Evolutionary conservation across 768 basidiomycete genomes (phyloP).

Genomic region (Termitomyces sp.): DNA sequence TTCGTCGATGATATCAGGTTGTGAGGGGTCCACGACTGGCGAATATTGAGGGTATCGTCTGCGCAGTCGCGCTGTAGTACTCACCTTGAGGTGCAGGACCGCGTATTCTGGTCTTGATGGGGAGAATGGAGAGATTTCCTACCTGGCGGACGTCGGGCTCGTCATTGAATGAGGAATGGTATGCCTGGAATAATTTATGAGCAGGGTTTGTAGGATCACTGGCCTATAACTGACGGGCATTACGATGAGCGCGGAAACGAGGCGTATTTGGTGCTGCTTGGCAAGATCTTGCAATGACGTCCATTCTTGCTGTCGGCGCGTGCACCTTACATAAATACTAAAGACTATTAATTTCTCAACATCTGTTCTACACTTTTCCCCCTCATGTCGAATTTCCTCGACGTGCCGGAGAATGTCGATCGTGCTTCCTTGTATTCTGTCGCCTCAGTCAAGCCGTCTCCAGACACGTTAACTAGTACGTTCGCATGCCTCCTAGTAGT

Average conservation of each 20-base stretch:
- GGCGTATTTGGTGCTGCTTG: constrained; percentile 30
- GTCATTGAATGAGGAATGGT: constrained; percentile 93
- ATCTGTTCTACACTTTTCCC: not conserved
- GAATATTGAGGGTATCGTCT: constrained; percentile 13
- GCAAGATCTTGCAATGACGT: constrained; percentile 28
- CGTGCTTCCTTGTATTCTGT: constrained; percentile 41
- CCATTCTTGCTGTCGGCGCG: constrained; percentile 7
- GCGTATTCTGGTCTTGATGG: constrained; percentile 87
- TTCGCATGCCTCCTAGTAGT: not conserved
- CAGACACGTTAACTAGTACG: constrained; percentile 77
- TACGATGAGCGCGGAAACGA: constrained; percentile 17
- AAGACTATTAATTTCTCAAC: not conserved
- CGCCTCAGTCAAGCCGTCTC: constrained; percentile 51
- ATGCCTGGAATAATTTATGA: constrained; percentile 58
- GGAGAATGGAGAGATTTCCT: constrained; percentile 87
- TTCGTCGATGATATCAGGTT: constrained; percentile 93
- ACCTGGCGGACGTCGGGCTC: constrained; percentile 76
- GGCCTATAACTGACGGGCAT: constrained; percentile 50
- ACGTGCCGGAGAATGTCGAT: constrained; percentile 37
- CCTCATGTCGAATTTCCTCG: constrained; percentile 31
- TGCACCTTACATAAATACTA: not conserved
- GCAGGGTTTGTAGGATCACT: not conserved
- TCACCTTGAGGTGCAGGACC: constrained; percentile 86
- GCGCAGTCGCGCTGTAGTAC: constrained; percentile 18
- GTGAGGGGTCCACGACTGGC: constrained; percentile 65